Evolutionary conservation across 495 filamentous ascomycete genomes (phyloP).

Genomic region (Aspergillus homomorphus): DNA sequence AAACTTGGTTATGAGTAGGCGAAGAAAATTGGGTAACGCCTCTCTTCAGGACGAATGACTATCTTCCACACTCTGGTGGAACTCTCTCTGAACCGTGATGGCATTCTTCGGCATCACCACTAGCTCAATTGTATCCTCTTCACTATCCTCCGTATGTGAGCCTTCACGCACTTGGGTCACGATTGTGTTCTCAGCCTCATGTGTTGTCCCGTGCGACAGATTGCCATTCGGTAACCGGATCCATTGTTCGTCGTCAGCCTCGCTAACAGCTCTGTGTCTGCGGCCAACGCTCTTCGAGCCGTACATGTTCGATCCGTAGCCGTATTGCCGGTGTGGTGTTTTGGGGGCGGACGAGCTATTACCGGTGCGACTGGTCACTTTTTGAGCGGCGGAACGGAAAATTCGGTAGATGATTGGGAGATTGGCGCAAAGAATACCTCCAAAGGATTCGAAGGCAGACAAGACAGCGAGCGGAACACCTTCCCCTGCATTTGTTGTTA

Average conservation of each 20-base stretch:
- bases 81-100: constrained; percentile 6
- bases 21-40: too few species aligned
- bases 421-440: constrained; percentile 10
- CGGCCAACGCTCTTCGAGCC: neutral
- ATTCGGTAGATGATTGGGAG: constrained; percentile 13
- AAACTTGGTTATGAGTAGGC: too few species aligned
- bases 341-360: constrained; percentile 5
- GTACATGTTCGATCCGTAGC: neutral
- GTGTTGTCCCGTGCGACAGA: neutral
- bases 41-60: too few species aligned
- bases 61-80: constrained; percentile 1
- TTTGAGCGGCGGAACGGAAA: constrained; percentile 3
- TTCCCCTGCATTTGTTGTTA: constrained; percentile 2
- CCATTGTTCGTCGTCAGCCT: neutral
- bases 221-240: constrained; percentile 6
- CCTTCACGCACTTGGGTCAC: neutral
- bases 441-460: constrained; percentile 7
- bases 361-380: constrained; percentile 3
- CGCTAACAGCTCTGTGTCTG: neutral
- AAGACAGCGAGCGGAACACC: constrained; percentile 2
- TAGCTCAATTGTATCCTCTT: neutral
- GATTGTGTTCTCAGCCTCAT: neutral
- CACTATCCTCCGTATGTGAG: neutral
- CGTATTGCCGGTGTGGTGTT: constrained; percentile 1
- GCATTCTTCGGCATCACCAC: neutral